Evolutionary conservation across 495 filamentous ascomycete genomes (phyloP).

Genomic region (Geopyxis carbonaria): DNA sequence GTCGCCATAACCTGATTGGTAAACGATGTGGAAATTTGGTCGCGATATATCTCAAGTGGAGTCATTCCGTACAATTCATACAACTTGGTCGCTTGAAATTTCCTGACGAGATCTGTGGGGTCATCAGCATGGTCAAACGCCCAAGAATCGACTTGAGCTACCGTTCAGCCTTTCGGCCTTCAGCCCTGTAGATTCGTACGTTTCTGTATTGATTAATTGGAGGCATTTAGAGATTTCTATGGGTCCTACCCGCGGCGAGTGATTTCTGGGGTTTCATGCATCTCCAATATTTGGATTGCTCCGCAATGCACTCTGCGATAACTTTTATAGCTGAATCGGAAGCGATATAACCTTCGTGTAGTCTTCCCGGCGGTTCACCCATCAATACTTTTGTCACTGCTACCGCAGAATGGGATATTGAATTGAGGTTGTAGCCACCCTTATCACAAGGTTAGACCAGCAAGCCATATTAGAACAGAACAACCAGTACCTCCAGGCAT

Average conservation of each 20-base stretch:
- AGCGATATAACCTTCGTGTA: conserved; percentile 29
- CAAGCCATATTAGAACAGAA: background rate
- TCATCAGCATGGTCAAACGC: background rate
- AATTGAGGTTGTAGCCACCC: conserved; percentile 85
- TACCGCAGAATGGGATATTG: conserved; percentile 80
- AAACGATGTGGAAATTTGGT: conserved; percentile 56
- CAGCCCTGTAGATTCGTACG: conserved; percentile 22
- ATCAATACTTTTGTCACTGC: conserved; percentile 85
- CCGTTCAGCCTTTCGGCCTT: conserved; percentile 27
- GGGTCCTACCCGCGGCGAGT: conserved; percentile 8
- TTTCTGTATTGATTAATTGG: background rate
- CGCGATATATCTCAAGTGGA: conserved; percentile 53
- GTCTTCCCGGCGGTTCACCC: conserved; percentile 73
- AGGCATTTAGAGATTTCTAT: background rate
- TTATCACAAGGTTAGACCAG: conserved; percentile 19
- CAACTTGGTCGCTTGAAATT: conserved; percentile 50
- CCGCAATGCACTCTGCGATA: conserved; percentile 34
- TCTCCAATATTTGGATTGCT: conserved; percentile 43
- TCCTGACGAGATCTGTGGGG: conserved; percentile 49
- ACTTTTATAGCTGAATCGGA: conserved; percentile 32
- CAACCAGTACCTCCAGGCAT: conserved; percentile 50
- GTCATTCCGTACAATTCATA: conserved; percentile 57
- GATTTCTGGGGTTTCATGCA: conserved; percentile 35
- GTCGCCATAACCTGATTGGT: conserved; percentile 83
- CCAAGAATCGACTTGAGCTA: background rate